Evolutionary conservation across 2,329 filamentous ascomycete genomes (phyloP).

Genomic region (Cadophora sp.): DNA sequence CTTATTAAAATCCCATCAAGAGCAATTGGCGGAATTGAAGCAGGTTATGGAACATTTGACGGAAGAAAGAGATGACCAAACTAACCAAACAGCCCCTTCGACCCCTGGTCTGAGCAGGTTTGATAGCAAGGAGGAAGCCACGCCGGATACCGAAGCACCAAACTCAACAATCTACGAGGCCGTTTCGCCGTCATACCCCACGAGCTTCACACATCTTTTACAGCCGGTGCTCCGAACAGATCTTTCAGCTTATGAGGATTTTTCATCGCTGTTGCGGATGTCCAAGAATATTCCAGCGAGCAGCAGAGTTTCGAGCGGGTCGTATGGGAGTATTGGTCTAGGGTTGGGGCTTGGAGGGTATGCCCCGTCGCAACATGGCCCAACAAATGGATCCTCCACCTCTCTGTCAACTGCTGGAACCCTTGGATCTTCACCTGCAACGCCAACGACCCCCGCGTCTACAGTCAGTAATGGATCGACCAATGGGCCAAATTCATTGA

Average conservation of each 20-base stretch:
- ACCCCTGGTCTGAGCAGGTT: constrained; percentile 79
- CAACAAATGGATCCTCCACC: constrained; percentile 65
- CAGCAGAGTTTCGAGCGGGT: constrained; percentile 76
- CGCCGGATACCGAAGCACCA: constrained; percentile 44
- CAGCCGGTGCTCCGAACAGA: constrained; percentile 86
- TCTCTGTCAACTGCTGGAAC: constrained; percentile 61
- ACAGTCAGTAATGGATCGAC: constrained; percentile 53
- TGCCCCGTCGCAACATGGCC: constrained; percentile 51
- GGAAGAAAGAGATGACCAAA: constrained; percentile 73
- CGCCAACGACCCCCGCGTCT: constrained; percentile 63
- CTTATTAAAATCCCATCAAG: constrained; percentile 87
- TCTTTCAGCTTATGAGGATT: constrained; percentile 82
- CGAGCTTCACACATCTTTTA: constrained; percentile 82
- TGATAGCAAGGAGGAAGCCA: constrained; percentile 61
- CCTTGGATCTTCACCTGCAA: constrained; percentile 61
- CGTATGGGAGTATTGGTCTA: constrained; percentile 62
- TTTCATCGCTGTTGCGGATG: constrained; percentile 75
- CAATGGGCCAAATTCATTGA: constrained; percentile 49
- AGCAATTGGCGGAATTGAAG: constrained; percentile 92
- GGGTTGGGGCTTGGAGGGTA: constrained; percentile 55
- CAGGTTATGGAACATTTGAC: constrained; percentile 88
- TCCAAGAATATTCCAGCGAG: constrained; percentile 60
- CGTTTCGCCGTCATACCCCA: constrained; percentile 62
- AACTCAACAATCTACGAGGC: constrained; percentile 49
- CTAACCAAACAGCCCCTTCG: constrained; percentile 72